phyloP scores from a whole-genome alignment of 257 asterid species.

The Solanum bulbocastanum region DNA sequence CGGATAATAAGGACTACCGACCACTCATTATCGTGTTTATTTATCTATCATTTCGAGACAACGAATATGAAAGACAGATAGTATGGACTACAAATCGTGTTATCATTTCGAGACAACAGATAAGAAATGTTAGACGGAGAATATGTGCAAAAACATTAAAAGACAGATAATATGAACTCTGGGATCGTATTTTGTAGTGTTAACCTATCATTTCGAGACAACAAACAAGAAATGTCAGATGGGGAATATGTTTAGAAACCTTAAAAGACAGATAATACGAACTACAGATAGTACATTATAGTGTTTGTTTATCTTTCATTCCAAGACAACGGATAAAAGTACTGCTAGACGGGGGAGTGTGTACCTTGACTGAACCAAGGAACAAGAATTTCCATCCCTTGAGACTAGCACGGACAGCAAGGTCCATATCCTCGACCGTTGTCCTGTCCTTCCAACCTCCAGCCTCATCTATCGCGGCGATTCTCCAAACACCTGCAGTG shows the following conservation, averaged over 20 bases:
- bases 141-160: neutral
- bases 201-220: neutral
- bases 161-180: neutral
- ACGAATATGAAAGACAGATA: neutral
- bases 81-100: neutral
- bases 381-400: slow-evolving; percentile 91
- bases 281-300: neutral
- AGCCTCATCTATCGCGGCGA: slow-evolving; percentile 87
- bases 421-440: slow-evolving; percentile 95
- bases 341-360: neutral
- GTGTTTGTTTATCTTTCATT: neutral
- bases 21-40: neutral
- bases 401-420: slow-evolving; percentile 93
- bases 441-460: slow-evolving; percentile 99
- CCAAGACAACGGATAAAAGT: neutral
- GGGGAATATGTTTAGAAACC: slow-evolving; percentile 10
- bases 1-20: neutral
- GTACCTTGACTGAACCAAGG: slow-evolving; percentile 60
- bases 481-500: slow-evolving; percentile 97
- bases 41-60: neutral
- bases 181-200: neutral
- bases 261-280: slow-evolving; percentile 10
- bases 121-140: neutral
- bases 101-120: neutral
- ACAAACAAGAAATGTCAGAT: neutral